Base-by-base conservation (phyloP, 371 early-diverging fungal species). In the Mortierella sp. region DNA sequence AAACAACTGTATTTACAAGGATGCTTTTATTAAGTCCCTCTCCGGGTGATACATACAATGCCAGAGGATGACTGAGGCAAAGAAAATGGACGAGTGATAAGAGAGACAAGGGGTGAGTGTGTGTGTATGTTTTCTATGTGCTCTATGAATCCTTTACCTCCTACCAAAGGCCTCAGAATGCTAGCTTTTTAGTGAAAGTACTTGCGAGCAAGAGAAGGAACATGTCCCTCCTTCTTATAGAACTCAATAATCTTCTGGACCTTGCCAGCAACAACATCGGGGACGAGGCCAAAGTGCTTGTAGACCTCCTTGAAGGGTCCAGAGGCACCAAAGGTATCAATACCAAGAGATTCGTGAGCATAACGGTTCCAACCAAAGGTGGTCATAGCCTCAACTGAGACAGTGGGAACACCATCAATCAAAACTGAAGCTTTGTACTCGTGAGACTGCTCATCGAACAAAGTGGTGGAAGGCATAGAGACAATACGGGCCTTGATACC, bases 281-380 rank as follows among this genome's bases (percentile, higher is more conserved):
- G 91, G 22, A 93, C 93, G 61, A 97, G 85, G n/a, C 90, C 94
- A 82, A 96, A 95, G 83, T 93, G 89, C 81, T 92, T 87, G 87
- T 93, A 97, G 23, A 96, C 85, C 47, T 92, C 80, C 83, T 89
- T 79, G 84, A 86, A 90, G n/a, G 97, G 97, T 22, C 90, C 99
- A 62, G 96, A 96, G n/a, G 91, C 85, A 69, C 99, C 99, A 85
- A 99, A 99, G 22, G 92, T 89, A 74, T 93, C 94, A 86, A 99
- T 93, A 68, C 99, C 99, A 71, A 98, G 88, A n/a, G 91, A 89
- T 42, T 92, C 90, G 78, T 97, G 96, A 42, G 97, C 91, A 82
- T 98, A 99, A 77, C 94, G 94, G 76, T 87, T 83, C 99, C 99
- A 99, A 23, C 98, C 97, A 83, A 94, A 93, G 67, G 97, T 95